Percentiles rank a stretch among this genome's conserved stretches.
Conservation (phyloP, 2,329 filamentous ascomycete genomes). For the Arthrinium puccinioides region DNA sequence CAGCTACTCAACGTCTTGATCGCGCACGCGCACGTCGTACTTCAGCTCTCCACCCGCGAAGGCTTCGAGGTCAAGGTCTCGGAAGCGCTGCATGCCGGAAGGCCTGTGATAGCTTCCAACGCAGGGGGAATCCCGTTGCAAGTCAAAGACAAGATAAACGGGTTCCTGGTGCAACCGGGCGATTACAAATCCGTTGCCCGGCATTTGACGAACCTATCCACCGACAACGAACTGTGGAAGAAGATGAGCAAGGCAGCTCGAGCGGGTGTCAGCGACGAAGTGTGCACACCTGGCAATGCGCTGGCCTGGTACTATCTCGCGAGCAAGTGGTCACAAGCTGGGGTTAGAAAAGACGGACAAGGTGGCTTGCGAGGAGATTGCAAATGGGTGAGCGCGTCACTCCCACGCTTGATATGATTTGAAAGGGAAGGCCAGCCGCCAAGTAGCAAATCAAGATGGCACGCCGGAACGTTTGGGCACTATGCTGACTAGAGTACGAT, state of each 20-base stretch:
- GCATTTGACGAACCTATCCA: slow-evolving; percentile 60
- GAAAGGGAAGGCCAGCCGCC: too few relatives aligned
- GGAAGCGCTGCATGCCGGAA: slow-evolving; percentile 73
- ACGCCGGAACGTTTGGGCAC: too few relatives aligned
- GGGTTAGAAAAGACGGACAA: too few relatives aligned
- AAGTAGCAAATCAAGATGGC: too few relatives aligned
- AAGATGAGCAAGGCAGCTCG: slow-evolving; percentile 59
- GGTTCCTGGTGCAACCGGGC: slow-evolving; percentile 65
- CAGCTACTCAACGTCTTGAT: slow-evolving; percentile 74
- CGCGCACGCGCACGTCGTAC: slow-evolving; percentile 62
- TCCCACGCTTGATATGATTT: too few relatives aligned
- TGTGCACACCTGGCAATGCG: slow-evolving; percentile 73
- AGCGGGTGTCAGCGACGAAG: slow-evolving; percentile 69
- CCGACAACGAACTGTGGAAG: slow-evolving; percentile 54
- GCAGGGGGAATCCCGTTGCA: slow-evolving; percentile 79
- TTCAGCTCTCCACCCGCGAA: slow-evolving; percentile 75
- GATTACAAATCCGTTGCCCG: slow-evolving; percentile 64
- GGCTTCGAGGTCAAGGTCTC: slow-evolving; percentile 85
- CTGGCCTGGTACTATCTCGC: slow-evolving; percentile 74
- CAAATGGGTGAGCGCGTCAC: too few relatives aligned
- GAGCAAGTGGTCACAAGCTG: slow-evolving; percentile 56
- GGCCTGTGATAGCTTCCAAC: slow-evolving; percentile 67
- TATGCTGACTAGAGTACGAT: too few relatives aligned
- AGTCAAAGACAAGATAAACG: slow-evolving; percentile 62
- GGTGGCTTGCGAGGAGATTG: too few relatives aligned